Evolutionary conservation across 208 protist genomes (phyloP).

Genomic region (Trichomonas tenax): DNA sequence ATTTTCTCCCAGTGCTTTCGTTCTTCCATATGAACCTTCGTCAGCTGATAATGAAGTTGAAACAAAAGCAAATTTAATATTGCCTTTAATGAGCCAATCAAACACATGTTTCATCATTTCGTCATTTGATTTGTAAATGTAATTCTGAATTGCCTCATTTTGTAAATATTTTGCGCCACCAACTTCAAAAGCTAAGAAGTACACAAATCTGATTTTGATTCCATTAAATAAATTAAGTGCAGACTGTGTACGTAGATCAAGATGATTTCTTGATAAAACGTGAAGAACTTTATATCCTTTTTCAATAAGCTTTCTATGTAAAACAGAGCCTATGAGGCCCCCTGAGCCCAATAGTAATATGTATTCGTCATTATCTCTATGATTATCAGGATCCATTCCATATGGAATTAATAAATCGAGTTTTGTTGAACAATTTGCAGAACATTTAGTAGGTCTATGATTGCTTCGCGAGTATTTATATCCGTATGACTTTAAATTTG

Average conservation of each 20-base stretch:
- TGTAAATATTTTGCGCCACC: not conserved
- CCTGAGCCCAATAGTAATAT: not conserved
- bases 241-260: not conserved
- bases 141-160: not conserved
- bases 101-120: not conserved
- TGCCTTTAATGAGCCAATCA: not conserved
- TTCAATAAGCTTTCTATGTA: not conserved
- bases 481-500: too few relatives aligned
- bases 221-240: not conserved
- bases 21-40: not conserved
- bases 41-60: not conserved
- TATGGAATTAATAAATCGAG: not conserved
- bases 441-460: too few relatives aligned
- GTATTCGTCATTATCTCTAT: not conserved
- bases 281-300: not conserved
- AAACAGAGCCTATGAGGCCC: not conserved
- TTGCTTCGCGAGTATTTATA: too few relatives aligned
- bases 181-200: not conserved
- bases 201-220: not conserved
- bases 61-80: not conserved
- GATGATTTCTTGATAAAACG: not conserved
- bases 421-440: not conserved
- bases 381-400: not conserved
- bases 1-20: not conserved
- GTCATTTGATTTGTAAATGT: not conserved